Conservation (phyloP, 441 rosid species). For the Croton laevigatus region DNA sequence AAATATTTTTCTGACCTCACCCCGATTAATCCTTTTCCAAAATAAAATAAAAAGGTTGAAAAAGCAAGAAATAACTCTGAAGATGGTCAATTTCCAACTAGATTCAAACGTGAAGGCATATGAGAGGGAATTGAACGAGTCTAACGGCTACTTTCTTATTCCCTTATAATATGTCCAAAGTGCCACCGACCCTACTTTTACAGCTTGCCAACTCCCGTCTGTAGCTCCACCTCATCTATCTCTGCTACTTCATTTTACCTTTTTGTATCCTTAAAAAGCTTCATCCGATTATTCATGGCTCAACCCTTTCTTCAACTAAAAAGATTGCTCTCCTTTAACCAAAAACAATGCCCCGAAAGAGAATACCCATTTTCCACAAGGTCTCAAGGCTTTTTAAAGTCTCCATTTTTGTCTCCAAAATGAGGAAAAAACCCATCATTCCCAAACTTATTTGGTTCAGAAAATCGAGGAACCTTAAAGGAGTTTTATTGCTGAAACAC, state of each 20-base stretch:
- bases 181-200: conserved; percentile 42
- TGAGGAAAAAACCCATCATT: conserved; percentile 38
- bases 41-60: no score
- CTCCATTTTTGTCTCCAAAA: conserved; percentile 13
- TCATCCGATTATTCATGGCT: not conserved
- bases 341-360: conserved; percentile 28
- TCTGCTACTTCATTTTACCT: not conserved
- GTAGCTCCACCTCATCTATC: conserved; percentile 25
- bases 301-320: not conserved
- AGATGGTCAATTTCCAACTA: not conserved
- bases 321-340: not conserved
- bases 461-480: conserved; percentile 35
- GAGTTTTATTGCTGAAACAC: conserved; percentile 32
- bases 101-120: not conserved
- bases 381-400: conserved; percentile 25
- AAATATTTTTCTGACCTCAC: no score
- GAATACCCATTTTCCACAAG: conserved; percentile 36
- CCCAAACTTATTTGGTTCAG: conserved; percentile 33
- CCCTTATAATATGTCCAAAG: conserved; percentile 24
- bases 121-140: not conserved
- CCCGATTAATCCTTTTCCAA: no score
- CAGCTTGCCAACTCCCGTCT: conserved; percentile 33
- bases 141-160: conserved; percentile 19
- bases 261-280: conserved; percentile 20
- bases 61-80: not conserved